Evolutionary conservation across 352 stramenopile genomes (phyloP).

Genomic region (Phytopythium mirpurense): DNA sequence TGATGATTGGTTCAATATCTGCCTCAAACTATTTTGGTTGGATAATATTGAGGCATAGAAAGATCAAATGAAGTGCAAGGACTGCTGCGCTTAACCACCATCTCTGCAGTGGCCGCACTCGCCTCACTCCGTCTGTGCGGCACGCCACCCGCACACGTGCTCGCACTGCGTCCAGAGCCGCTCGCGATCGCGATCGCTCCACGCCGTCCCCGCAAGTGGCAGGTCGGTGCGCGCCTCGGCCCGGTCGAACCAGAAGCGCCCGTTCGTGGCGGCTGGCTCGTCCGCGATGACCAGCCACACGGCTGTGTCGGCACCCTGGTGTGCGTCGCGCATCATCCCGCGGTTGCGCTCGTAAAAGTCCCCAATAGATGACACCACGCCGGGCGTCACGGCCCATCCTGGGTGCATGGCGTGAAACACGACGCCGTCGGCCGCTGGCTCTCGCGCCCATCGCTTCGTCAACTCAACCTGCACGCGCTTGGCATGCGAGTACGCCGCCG

Average conservation of each 20-base stretch:
- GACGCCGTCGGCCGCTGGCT: slow-evolving; percentile 25
- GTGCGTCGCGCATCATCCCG: slow-evolving; percentile 38
- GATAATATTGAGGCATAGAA: no score
- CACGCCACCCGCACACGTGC: slow-evolving; percentile 21
- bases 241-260: slow-evolving; percentile 44
- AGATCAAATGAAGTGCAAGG: no score
- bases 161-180: slow-evolving; percentile 32
- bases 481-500: slow-evolving; percentile 32
- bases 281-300: slow-evolving; percentile 46
- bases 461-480: slow-evolving; percentile 49
- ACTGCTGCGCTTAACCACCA: no score
- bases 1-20: no score
- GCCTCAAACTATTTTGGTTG: no score
- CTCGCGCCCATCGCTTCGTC: slow-evolving; percentile 34
- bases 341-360: slow-evolving; percentile 33
- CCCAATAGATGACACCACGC: slow-evolving; percentile 27
- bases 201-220: slow-evolving; percentile 31
- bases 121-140: background rate
- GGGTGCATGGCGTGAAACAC: slow-evolving; percentile 50
- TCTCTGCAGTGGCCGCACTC: no score
- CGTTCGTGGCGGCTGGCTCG: slow-evolving; percentile 25
- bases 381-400: slow-evolving; percentile 39
- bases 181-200: slow-evolving; percentile 32
- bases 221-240: slow-evolving; percentile 34
- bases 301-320: slow-evolving; percentile 38